Base-by-base conservation (phyloP, 73 alveolate species). In the Paramecium caudatum region DNA sequence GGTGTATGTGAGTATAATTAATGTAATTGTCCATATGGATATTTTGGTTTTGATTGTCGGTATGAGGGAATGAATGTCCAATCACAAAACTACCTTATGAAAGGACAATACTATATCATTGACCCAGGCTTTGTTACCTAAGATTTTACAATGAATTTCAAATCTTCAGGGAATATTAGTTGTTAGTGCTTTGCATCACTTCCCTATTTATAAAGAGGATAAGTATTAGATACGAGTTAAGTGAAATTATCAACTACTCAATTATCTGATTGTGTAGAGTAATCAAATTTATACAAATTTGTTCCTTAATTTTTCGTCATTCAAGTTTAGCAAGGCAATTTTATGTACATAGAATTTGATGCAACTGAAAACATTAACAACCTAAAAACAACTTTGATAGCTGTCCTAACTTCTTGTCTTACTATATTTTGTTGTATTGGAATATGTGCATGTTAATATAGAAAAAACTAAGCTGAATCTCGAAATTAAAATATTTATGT, bases 11-110 rank as follows among this genome's bases (percentile, higher is more conserved):
- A 27, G 9, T 3, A 55, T 27, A 23, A 55, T 55, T 27, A 8
- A 10, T 55, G 80, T 10, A 21, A 23, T 23, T 55, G 80, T 55
- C 45, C 30, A 27, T 37, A 55, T 10, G 80, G 80, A 0, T 55
- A 55, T 55, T 55, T 55, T 27, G 80, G 80, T 23, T 55, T 19
- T 23, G 80, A 55, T 55, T 55, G 80, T 23, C 46, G 30, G 12
- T 55, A 3, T 55, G 8, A 55, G 30, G 80, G 80, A 23, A 27
- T 55, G 23, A 43, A 55, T 15, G 30, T 55, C 16, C 15, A 27
- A 10, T 1, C 7, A 7, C n/a, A 55, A 10, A 43, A 55, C 30
- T 55, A 55, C 12, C 80, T 55, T 23, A 43, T 27, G 30, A 55
- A 55, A 23, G 80, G 30, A 27, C 23, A 19, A 55, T 55, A 27